These are phyloP conservation scores for Annulohypoxylon bovei DNA, from an alignment of 495 filamentous ascomycete species.

Conservation along the genomic window DNA sequence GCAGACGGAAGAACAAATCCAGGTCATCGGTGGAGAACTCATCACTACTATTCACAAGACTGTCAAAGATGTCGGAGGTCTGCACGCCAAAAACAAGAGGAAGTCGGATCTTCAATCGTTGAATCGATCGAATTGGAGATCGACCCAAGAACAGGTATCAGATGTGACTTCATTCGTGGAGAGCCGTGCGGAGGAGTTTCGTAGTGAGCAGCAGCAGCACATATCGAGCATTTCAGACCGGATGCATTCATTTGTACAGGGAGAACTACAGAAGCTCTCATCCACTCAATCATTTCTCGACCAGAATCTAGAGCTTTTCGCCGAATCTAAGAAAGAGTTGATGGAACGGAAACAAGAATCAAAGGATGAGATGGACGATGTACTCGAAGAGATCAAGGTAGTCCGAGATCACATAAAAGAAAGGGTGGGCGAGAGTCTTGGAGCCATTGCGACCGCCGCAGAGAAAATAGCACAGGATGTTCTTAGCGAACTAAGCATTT, in stretches of 20 bases:
- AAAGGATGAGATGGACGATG: slow-evolving; percentile 87
- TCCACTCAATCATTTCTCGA: slow-evolving; percentile 73
- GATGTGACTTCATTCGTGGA: slow-evolving; percentile 82
- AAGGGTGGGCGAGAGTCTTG: slow-evolving; percentile 84
- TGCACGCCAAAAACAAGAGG: slow-evolving; percentile 84
- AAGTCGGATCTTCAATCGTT: slow-evolving; percentile 81
- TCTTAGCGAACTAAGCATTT: slow-evolving; percentile 82
- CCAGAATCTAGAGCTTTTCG: slow-evolving; percentile 70
- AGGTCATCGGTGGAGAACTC: slow-evolving; percentile 74
- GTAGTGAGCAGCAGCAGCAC: slow-evolving; percentile 72
- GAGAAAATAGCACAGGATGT: slow-evolving; percentile 90
- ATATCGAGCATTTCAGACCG: slow-evolving; percentile 71
- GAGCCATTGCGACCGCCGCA: slow-evolving; percentile 83
- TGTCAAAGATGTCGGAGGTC: slow-evolving; percentile 78
- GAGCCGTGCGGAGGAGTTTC: slow-evolving; percentile 72
- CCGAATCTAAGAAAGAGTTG: slow-evolving; percentile 71
- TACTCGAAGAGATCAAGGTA: slow-evolving; percentile 90
- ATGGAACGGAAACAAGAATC: slow-evolving; percentile 72
- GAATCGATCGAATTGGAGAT: slow-evolving; percentile 81
- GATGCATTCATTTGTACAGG: slow-evolving; percentile 76
- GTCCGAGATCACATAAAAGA: slow-evolving; percentile 87
- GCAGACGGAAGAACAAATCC: slow-evolving; percentile 80
- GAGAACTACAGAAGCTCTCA: slow-evolving; percentile 74
- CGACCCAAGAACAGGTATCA: slow-evolving; percentile 76
- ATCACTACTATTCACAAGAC: slow-evolving; percentile 78